These are phyloP conservation scores for Thymus mandschuricus DNA, from an alignment of 257 asterid species.

Conservation along the genomic window DNA sequence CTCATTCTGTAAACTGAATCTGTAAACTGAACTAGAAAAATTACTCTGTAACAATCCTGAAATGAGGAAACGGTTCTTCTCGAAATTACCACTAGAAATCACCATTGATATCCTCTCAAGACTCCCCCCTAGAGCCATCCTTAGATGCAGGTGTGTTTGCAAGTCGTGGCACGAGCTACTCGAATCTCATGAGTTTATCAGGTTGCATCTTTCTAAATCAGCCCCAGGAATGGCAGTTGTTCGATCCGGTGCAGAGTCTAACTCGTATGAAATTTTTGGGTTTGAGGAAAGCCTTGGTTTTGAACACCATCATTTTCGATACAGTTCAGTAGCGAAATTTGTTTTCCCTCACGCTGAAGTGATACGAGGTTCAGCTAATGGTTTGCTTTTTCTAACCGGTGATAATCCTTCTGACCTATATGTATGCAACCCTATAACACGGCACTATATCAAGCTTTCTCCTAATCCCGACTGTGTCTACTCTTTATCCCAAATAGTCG, in stretches of 20 bases:
- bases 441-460: constrained; percentile 32
- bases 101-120: constrained; percentile 37
- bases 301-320: constrained; percentile 33
- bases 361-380: constrained; percentile 29
- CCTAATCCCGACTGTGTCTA: not conserved
- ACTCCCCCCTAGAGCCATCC: constrained; percentile 33
- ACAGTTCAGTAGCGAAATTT: constrained; percentile 22
- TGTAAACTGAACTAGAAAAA: too few relatives aligned
- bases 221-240: constrained; percentile 36
- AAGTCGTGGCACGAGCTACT: constrained; percentile 37
- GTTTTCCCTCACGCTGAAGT: constrained; percentile 14
- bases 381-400: constrained; percentile 2
- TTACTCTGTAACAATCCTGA: not conserved
- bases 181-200: constrained; percentile 30
- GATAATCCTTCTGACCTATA: not conserved
- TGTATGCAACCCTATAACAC: constrained; percentile 24
- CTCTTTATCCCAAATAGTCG: constrained; percentile 21
- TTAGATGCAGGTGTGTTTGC: constrained; percentile 40
- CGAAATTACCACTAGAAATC: constrained; percentile 34
- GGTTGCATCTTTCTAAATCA: constrained; percentile 35
- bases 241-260: not conserved
- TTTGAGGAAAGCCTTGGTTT: constrained; percentile 26
- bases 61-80: not conserved
- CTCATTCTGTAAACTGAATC: too few relatives aligned
- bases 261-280: constrained; percentile 1